These are phyloP conservation scores for sunflower (Helianthus annuus) DNA, from an alignment of 129 eudicot species.

Conservation along the genomic window HanXRQr2.0-SUNRISE NC_035440.2:121051771-121052270, in stretches of 20 bases:
- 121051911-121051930: neutral
- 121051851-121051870: conserved; percentile 1
- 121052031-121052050: conserved; percentile 97
- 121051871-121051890: conserved; percentile 6
- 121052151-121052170: too few species aligned
- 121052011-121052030: conserved; percentile 93
- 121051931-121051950: conserved; percentile 19
- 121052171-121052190: too few species aligned
- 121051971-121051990: conserved; percentile 88
- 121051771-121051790: conserved; percentile 70
- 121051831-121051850: neutral
- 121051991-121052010: conserved; percentile 79
- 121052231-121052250: too few species aligned
- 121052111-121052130: too few species aligned
- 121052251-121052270: too few species aligned
- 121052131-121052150: too few species aligned
- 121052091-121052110: too few species aligned
- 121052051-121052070: too few species aligned
- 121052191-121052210: too few species aligned
- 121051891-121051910: neutral
- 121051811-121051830: conserved; percentile 1
- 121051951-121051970: neutral
- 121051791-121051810: conserved; percentile 3
- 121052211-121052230: too few species aligned
- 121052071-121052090: too few species aligned